Percentiles rank a stretch among this genome's conserved stretches.
Conservation (phyloP, 106 monocot genomes). For the Acorus calamus region DNA sequence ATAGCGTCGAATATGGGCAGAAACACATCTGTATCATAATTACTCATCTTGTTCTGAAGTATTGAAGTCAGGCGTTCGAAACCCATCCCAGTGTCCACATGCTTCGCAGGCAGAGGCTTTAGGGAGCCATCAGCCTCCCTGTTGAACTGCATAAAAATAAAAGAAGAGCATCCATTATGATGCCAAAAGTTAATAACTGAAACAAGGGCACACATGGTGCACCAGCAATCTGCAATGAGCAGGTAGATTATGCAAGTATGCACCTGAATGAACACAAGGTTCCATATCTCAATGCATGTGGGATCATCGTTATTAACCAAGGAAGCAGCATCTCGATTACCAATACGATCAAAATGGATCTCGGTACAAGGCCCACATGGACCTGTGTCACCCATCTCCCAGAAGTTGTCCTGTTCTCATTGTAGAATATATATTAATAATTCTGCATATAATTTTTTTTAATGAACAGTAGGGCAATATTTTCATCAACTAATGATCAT, state of each 20-base stretch:
- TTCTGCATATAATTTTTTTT: too few species aligned
- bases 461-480: neutral
- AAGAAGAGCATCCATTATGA: neutral
- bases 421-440: neutral
- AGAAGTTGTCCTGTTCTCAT: slow-evolving; percentile 80
- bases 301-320: slow-evolving; percentile 98
- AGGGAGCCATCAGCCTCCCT: slow-evolving; percentile 75
- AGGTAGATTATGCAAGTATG: neutral
- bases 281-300: slow-evolving; percentile 97
- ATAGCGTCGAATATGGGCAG: slow-evolving; percentile 81
- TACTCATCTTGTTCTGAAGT: slow-evolving; percentile 92
- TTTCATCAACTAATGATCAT: neutral
- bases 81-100: slow-evolving; percentile 95
- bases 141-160: slow-evolving; percentile 54
- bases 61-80: slow-evolving; percentile 88
- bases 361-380: slow-evolving; percentile 97
- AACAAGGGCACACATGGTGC: neutral
- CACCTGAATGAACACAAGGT: slow-evolving; percentile 99
- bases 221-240: neutral
- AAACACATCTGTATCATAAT: slow-evolving; percentile 94
- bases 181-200: neutral
- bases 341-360: slow-evolving; percentile 93
- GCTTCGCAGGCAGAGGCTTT: slow-evolving; percentile 70
- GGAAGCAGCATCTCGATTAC: slow-evolving; percentile 77
- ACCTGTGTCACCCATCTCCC: slow-evolving; percentile 99